These are phyloP conservation scores for Scleroderma bovista DNA, from an alignment of 768 basidiomycete species.

Conservation along the genomic window DNA sequence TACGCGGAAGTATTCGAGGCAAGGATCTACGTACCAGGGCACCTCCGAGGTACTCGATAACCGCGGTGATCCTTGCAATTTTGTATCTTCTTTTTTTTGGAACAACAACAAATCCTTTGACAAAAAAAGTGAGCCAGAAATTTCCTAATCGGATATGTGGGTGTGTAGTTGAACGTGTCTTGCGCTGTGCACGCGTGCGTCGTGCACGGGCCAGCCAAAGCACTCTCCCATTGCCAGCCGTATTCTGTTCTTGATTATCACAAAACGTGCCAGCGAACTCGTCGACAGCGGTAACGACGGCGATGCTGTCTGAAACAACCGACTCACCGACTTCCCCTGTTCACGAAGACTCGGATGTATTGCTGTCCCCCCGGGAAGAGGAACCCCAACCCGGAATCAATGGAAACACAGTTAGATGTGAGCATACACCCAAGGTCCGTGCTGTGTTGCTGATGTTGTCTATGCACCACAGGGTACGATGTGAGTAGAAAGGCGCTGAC, in stretches of 20 bases:
- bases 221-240: neutral
- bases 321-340: conserved; percentile 35
- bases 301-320: neutral
- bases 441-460: neutral
- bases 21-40: too few species aligned
- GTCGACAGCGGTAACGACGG: neutral
- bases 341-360: conserved; percentile 56
- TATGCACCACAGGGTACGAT: conserved; percentile 62
- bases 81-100: too few species aligned
- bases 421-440: conserved; percentile 27
- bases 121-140: too few species aligned
- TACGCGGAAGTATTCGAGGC: too few species aligned
- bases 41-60: too few species aligned
- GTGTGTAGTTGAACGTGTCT: too few species aligned
- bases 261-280: too few species aligned
- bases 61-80: too few species aligned
- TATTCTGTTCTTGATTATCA: neutral
- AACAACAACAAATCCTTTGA: too few species aligned
- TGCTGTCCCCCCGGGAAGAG: conserved; percentile 44
- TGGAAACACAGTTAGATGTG: conserved; percentile 77
- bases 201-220: too few species aligned
- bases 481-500: conserved; percentile 37
- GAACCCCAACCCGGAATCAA: conserved; percentile 72
- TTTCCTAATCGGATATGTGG: too few species aligned
- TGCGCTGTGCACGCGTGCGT: too few species aligned